These are phyloP conservation scores for Yamadazyma tumulicola DNA, from an alignment of 805 yeast genomes.

Conservation along the genomic window DNA sequence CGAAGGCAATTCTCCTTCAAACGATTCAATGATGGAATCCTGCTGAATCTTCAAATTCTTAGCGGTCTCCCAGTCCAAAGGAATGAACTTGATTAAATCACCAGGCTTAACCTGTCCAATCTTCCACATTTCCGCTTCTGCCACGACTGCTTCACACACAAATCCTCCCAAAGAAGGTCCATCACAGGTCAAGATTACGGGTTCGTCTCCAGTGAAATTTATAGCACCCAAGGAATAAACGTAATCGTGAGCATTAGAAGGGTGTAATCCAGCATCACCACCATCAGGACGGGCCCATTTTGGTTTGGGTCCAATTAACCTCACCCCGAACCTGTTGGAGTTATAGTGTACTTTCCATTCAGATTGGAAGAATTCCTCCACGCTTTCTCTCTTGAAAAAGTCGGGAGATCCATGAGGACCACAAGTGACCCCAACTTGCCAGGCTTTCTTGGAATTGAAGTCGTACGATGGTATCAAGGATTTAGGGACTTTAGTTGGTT, in stretches of 20 bases:
- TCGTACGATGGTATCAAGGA: constrained; percentile 52
- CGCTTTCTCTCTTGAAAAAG: constrained; percentile 75
- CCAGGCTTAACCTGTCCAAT: constrained; percentile 98
- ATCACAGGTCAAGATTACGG: constrained; percentile 93
- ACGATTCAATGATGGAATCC: constrained; percentile 48
- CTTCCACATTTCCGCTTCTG: constrained; percentile 97
- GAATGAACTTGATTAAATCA: constrained; percentile 75
- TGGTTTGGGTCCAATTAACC: constrained; percentile 94
- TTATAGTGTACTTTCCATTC: constrained; percentile 96
- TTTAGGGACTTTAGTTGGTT: constrained; percentile 57
- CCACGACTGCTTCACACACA: constrained; percentile 94
- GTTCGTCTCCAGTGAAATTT: constrained; percentile 98
- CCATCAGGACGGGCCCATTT: constrained; percentile 95
- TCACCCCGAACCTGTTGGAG: constrained; percentile 94
- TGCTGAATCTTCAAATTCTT: constrained; percentile 57
- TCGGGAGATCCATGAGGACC: constrained; percentile 99
- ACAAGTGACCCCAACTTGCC: constrained; percentile 91
- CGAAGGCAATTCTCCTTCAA: constrained; percentile 42
- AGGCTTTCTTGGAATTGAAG: constrained; percentile 40
- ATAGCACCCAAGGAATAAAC: constrained; percentile 96
- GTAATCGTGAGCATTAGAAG: constrained; percentile 97
- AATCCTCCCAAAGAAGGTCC: constrained; percentile 98
- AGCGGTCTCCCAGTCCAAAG: constrained; percentile 69
- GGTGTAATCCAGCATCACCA: constrained; percentile 97
- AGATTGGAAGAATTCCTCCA: constrained; percentile 67